Conservation (phyloP, 768 basidiomycete species). For the Zangia roseola region DNA sequence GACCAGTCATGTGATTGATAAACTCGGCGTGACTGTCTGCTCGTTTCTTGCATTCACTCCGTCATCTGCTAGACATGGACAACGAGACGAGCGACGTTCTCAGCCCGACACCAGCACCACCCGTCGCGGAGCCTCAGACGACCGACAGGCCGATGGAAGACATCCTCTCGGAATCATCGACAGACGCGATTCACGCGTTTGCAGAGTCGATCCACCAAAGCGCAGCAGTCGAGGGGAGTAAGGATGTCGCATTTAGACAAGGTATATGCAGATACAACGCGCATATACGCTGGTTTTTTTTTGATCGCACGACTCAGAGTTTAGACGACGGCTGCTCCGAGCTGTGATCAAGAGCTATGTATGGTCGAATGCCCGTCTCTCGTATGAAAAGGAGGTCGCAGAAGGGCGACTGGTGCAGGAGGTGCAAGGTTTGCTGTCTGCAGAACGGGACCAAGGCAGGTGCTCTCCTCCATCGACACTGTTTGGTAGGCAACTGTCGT, state of each 20-base stretch:
- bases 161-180: constrained; percentile 17
- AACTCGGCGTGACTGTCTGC: constrained; percentile 9
- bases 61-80: constrained; percentile 13
- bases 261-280: constrained; percentile 15
- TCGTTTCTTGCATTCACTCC: background rate
- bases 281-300: constrained; percentile 26
- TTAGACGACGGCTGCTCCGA: constrained; percentile 21
- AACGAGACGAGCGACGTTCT: constrained; percentile 6
- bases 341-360: constrained; percentile 15
- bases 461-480: constrained; percentile 21
- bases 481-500: constrained; percentile 23
- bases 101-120: background rate
- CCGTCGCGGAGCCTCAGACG: background rate
- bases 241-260: constrained; percentile 19
- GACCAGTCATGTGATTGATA: constrained; percentile 29
- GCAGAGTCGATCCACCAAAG: constrained; percentile 17
- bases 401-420: constrained; percentile 13
- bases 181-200: constrained; percentile 18
- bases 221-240: constrained; percentile 17
- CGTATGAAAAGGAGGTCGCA: constrained; percentile 14
- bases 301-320: constrained; percentile 19
- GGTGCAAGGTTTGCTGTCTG: constrained; percentile 18
- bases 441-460: constrained; percentile 35
- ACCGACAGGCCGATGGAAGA: constrained; percentile 20
- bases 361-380: constrained; percentile 28